Percentiles rank a stretch among this genome's conserved stretches.
phyloP scores from a whole-genome alignment of 495 filamentous ascomycete species.

The Penicillium canariense region DNA sequence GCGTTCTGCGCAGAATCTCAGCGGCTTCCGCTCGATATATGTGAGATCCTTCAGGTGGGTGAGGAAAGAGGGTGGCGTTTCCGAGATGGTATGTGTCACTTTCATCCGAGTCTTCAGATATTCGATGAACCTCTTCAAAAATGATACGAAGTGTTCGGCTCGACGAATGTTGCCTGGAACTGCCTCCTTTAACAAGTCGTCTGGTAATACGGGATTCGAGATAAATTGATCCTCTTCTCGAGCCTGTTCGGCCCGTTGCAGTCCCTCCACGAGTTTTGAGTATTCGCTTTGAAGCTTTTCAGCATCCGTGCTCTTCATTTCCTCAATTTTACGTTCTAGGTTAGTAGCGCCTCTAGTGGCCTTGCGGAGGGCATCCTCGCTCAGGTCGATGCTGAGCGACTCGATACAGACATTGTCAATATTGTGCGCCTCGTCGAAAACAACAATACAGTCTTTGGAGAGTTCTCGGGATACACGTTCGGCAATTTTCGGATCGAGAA shows the following conservation, averaged over 20 bases:
- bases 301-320: conserved; percentile 90
- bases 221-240: conserved; percentile 95
- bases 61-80: conserved; percentile 92
- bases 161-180: conserved; percentile 95
- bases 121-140: conserved; percentile 94
- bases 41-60: conserved; percentile 92
- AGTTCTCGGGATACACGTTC: conserved; percentile 95
- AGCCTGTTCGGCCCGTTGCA: conserved; percentile 82
- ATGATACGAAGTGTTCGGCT: conserved; percentile 94
- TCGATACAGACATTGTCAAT: conserved; percentile 99
- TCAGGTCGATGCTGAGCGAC: conserved; percentile 92
- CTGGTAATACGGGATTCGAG: conserved; percentile 68
- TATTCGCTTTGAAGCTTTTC: conserved; percentile 95
- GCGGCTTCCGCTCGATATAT: conserved; percentile 94
- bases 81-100: conserved; percentile 92
- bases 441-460: conserved; percentile 97
- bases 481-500: conserved; percentile 96
- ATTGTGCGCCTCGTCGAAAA: conserved; percentile 98
- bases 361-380: conserved; percentile 86
- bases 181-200: conserved; percentile 65
- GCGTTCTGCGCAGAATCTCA: conserved; percentile 94
- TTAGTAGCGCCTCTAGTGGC: conserved; percentile 87
- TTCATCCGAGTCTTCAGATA: conserved; percentile 99
- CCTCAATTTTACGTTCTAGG: conserved; percentile 81
- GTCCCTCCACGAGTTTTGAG: conserved; percentile 88